These are phyloP conservation scores for Globisporangium megalacanthum DNA, from an alignment of 352 stramenopile genomes.

Conservation along the genomic window DNA sequence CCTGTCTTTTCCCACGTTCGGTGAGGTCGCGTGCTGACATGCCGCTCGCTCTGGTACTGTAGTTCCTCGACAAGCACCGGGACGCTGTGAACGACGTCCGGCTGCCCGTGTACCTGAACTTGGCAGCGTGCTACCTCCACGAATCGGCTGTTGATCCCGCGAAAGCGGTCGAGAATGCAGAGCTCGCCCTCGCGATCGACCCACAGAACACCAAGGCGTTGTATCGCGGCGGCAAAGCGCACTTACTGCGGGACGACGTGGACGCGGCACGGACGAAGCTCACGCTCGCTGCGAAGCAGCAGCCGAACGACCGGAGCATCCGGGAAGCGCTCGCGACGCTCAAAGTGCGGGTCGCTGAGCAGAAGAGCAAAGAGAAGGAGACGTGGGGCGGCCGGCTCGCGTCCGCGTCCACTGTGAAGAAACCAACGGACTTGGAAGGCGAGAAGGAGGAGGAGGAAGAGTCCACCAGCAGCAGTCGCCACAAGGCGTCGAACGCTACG, in stretches of 20 bases:
- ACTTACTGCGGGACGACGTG: slow-evolving; percentile 51
- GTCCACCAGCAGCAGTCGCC: slow-evolving; percentile 8
- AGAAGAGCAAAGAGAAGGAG: slow-evolving; percentile 64
- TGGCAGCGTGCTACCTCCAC: slow-evolving; percentile 67
- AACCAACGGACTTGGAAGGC: slow-evolving; percentile 11
- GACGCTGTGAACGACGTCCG: slow-evolving; percentile 65
- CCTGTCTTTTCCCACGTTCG: no score
- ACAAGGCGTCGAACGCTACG: slow-evolving; percentile 12
- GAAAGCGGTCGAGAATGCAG: slow-evolving; percentile 63
- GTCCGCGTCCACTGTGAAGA: slow-evolving; percentile 10
- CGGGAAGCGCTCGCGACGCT: slow-evolving; percentile 47
- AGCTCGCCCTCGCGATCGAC: slow-evolving; percentile 70
- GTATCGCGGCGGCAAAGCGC: slow-evolving; percentile 65
- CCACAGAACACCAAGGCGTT: slow-evolving; percentile 77
- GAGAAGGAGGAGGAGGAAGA: slow-evolving; percentile 12
- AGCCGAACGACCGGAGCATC: slow-evolving; percentile 69
- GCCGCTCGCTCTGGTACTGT: background rate
- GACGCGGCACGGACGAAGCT: slow-evolving; percentile 56
- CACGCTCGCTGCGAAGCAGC: slow-evolving; percentile 45
- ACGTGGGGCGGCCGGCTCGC: slow-evolving; percentile 56
- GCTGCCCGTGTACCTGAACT: slow-evolving; percentile 74
- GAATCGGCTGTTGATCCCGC: slow-evolving; percentile 23
- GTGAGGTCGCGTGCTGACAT: no score
- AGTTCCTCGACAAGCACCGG: slow-evolving; percentile 74
- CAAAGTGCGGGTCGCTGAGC: slow-evolving; percentile 39